Percentiles rank a stretch among this genome's conserved stretches.
Conservation (phyloP, 345 rosid species). For the Linum tenue region DNA sequence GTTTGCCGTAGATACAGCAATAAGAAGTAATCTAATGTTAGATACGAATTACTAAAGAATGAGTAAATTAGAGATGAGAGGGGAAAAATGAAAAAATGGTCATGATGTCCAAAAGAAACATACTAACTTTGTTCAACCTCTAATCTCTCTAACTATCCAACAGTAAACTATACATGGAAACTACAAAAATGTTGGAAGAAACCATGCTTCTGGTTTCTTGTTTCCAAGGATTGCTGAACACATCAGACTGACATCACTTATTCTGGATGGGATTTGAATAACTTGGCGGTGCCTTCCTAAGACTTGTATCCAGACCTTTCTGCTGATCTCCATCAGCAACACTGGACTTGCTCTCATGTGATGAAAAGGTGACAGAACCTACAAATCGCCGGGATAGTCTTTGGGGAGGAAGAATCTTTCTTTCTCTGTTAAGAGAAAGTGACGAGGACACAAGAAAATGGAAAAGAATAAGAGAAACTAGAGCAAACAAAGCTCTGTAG, state of each 20-base stretch:
- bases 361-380: slow-evolving; percentile 21
- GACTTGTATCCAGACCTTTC: slow-evolving; percentile 33
- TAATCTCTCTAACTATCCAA: slow-evolving; percentile 6
- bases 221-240: slow-evolving; percentile 7
- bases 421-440: slow-evolving; percentile 13
- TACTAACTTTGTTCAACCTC: background rate
- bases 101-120: background rate
- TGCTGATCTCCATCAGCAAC: slow-evolving; percentile 19
- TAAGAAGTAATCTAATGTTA: background rate
- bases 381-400: slow-evolving; percentile 31
- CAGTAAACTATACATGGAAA: background rate
- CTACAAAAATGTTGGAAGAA: slow-evolving; percentile 11
- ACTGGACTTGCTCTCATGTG: slow-evolving; percentile 16
- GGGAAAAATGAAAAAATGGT: no score
- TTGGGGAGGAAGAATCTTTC: slow-evolving; percentile 13
- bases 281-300: slow-evolving; percentile 40
- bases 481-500: slow-evolving; percentile 13
- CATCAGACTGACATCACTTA: slow-evolving; percentile 20
- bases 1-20: background rate
- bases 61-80: background rate
- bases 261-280: slow-evolving; percentile 47
- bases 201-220: slow-evolving; percentile 4
- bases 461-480: slow-evolving; percentile 20
- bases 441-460: slow-evolving; percentile 20
- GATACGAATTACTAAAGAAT: background rate